These are phyloP conservation scores for Paspalum notatum DNA, from an alignment of 176 grass and related monocot genomes.

Conservation along the genomic window DNA sequence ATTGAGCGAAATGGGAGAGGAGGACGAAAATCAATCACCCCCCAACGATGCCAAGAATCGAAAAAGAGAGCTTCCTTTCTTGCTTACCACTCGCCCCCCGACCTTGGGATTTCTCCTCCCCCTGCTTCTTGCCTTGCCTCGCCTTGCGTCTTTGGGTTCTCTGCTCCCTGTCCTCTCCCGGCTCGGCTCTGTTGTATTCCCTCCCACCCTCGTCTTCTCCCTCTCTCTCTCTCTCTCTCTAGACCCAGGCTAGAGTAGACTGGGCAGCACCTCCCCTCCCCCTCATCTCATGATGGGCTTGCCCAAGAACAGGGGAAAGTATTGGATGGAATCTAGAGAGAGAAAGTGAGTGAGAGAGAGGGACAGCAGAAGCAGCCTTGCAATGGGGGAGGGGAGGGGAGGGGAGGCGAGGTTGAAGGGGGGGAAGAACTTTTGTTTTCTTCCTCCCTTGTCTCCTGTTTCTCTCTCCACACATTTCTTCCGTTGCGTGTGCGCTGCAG, in stretches of 20 bases:
- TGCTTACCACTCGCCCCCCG: conserved; percentile 45
- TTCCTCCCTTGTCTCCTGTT: not conserved
- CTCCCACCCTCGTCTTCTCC: not conserved
- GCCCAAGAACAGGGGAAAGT: conserved; percentile 49
- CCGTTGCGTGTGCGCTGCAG: no score
- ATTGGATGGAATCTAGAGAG: conserved; percentile 49
- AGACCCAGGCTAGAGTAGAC: conserved; percentile 43
- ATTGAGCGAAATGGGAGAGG: conserved; percentile 35
- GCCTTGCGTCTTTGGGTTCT: conserved; percentile 27
- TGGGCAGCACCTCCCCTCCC: conserved; percentile 14
- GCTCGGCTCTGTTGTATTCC: conserved; percentile 18
- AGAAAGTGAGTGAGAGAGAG: not conserved
- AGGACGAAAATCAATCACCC: conserved; percentile 11
- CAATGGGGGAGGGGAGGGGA: not conserved
- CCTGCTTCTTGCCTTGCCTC: conserved; percentile 25
- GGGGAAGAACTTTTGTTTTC: conserved; percentile 17
- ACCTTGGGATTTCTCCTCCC: conserved; percentile 15
- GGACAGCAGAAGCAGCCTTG: conserved; percentile 18
- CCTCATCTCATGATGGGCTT: conserved; percentile 48
- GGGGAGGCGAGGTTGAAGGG: not conserved
- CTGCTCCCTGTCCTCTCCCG: conserved; percentile 6
- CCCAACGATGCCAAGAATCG: not conserved
- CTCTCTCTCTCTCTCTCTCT: conserved; percentile 31
- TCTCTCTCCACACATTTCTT: not conserved
- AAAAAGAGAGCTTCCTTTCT: conserved; percentile 20